A percentile compares a stretch with the other conserved stretches of the same genome.
Conservation (phyloP, 805 yeast species). For the Kodamaea jinghongensis region DNA sequence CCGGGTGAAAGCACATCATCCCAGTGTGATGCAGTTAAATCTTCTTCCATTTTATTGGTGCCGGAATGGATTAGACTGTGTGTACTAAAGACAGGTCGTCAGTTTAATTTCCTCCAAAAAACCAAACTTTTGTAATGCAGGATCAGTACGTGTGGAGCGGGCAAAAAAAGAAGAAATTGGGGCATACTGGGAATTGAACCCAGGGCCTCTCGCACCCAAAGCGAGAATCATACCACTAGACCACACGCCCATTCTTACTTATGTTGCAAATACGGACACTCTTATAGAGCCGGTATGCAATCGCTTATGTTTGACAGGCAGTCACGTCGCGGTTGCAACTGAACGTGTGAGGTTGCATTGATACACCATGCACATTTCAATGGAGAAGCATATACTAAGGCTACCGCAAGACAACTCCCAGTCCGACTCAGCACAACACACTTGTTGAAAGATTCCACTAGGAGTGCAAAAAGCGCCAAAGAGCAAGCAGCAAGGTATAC, state of each 20-base stretch:
- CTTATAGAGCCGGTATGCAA: no score
- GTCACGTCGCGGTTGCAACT: no score
- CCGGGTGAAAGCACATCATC: constrained; percentile 50
- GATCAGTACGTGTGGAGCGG: neutral
- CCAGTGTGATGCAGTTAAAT: constrained; percentile 58
- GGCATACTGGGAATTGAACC: constrained; percentile 58
- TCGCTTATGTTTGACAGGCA: no score
- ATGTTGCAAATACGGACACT: no score
- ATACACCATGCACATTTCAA: no score
- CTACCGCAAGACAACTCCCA: no score
- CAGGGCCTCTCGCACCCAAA: constrained; percentile 57
- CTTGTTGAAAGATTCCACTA: no score
- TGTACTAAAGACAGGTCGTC: constrained; percentile 1
- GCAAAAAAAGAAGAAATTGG: constrained; percentile 16
- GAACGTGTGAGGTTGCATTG: no score
- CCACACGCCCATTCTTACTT: constrained; percentile 23
- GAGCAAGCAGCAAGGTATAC: no score
- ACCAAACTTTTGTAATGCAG: neutral
- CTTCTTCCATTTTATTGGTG: constrained; percentile 40
- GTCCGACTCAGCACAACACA: no score
- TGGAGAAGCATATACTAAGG: no score
- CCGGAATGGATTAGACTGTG: neutral
- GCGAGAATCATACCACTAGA: constrained; percentile 36
- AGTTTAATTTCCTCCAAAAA: neutral
- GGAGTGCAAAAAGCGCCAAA: no score